phyloP scores from a whole-genome alignment of 441 rosid species.

The Croton laevigatus region DNA sequence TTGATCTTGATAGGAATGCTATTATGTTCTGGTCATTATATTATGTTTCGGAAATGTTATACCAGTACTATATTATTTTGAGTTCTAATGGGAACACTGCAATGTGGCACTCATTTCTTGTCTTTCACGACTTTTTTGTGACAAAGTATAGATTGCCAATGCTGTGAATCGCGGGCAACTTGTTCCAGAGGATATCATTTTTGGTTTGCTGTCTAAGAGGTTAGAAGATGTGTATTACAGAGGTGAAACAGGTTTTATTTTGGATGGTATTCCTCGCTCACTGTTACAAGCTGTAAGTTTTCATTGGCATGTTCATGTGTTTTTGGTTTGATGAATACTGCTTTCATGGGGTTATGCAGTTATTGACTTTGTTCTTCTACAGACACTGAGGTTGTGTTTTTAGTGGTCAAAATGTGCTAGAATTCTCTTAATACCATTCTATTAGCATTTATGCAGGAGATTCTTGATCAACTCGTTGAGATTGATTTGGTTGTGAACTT shows the following conservation, averaged over 20 bases:
- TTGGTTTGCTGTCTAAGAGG: conserved; percentile 45
- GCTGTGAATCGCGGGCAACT: conserved; percentile 43
- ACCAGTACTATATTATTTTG: not conserved
- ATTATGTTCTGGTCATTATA: not conserved
- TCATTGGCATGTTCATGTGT: not conserved
- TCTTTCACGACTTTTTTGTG: not conserved
- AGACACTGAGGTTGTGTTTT: not conserved
- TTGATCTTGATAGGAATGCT: not conserved
- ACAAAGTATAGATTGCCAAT: conserved; percentile 35
- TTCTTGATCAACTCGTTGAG: conserved; percentile 35
- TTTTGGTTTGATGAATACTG: not conserved
- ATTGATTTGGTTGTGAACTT: conserved; percentile 40
- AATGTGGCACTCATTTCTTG: not conserved
- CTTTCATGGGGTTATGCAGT: not conserved
- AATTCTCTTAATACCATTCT: not conserved
- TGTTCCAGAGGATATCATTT: conserved; percentile 47
- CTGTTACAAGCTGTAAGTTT: conserved; percentile 48
- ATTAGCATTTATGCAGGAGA: conserved; percentile 22
- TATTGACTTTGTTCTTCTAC: not conserved
- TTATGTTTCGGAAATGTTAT: not conserved
- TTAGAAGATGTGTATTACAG: conserved; percentile 44
- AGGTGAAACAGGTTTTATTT: conserved; percentile 54
- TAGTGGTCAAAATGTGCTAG: not conserved
- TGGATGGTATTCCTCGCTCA: conserved; percentile 49
- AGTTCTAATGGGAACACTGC: not conserved